phyloP scores from a whole-genome alignment of 352 stramenopile species.

The Phytophthora cajani region DNA sequence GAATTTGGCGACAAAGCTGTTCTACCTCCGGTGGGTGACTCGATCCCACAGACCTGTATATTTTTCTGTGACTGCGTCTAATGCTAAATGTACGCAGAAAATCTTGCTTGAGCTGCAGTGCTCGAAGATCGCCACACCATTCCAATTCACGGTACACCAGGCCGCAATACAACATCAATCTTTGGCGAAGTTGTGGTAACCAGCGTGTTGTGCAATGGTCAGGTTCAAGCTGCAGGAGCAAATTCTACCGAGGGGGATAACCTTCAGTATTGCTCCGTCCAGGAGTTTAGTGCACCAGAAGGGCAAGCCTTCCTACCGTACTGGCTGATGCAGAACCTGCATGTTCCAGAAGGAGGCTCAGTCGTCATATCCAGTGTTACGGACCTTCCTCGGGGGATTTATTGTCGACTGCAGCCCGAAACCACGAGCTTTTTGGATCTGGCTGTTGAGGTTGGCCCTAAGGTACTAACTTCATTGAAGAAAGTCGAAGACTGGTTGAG shows the following conservation, averaged over 20 bases:
- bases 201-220: background rate
- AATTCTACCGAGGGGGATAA: conserved; percentile 17
- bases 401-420: conserved; percentile 67
- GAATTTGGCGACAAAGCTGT: conserved; percentile 78
- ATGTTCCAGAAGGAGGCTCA: conserved; percentile 43
- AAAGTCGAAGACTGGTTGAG: background rate
- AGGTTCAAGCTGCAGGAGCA: conserved; percentile 18
- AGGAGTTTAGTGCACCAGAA: conserved; percentile 67
- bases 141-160: conserved; percentile 56
- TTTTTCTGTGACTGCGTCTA: background rate
- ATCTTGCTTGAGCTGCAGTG: conserved; percentile 61
- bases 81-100: conserved; percentile 32
- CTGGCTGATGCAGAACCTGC: conserved; percentile 76
- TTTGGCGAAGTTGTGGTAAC: background rate
- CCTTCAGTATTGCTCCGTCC: conserved; percentile 61
- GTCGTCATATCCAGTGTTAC: conserved; percentile 46
- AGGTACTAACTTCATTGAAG: conserved; percentile 31
- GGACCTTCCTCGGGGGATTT: conserved; percentile 50
- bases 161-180: background rate
- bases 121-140: conserved; percentile 57
- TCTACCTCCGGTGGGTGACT: conserved; percentile 45
- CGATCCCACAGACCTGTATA: background rate
- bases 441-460: conserved; percentile 61
- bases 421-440: conserved; percentile 53
- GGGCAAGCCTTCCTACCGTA: conserved; percentile 66